Percentiles rank a stretch among this genome's conserved stretches.
These are phyloP conservation scores for Flueggea neowawraea DNA, from an alignment of 441 rosid species.

Conservation along the genomic window DNA sequence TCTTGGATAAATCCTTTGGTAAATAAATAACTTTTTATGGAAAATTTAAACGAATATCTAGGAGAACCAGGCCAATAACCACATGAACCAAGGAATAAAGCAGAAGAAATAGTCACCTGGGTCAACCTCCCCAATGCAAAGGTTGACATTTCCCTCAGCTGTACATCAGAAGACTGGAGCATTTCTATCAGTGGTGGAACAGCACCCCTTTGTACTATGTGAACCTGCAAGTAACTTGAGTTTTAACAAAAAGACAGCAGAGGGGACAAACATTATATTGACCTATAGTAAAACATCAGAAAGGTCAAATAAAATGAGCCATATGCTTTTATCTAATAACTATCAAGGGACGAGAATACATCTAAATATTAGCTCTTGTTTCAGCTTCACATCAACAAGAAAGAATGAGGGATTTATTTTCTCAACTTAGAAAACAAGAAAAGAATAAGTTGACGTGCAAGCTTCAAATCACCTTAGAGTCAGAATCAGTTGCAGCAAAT, in stretches of 20 bases:
- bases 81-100: background rate
- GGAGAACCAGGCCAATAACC: background rate
- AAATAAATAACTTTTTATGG: background rate
- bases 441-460: slow-evolving; percentile 6
- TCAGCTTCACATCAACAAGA: background rate
- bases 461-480: slow-evolving; percentile 73
- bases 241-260: slow-evolving; percentile 5
- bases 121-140: slow-evolving; percentile 99
- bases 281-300: slow-evolving; percentile 5
- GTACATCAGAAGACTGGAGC: slow-evolving; percentile 89
- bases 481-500: slow-evolving; percentile 98
- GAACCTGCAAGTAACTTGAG: slow-evolving; percentile 54
- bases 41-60: background rate
- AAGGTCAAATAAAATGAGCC: background rate
- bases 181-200: slow-evolving; percentile 91
- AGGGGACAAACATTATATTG: background rate
- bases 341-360: too few relatives aligned
- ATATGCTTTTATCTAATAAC: too few relatives aligned
- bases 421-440: slow-evolving; percentile 1
- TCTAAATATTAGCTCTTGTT: background rate
- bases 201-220: slow-evolving; percentile 98
- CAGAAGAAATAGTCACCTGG: slow-evolving; percentile 53
- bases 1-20: background rate
- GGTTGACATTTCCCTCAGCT: slow-evolving; percentile 98
- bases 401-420: slow-evolving; percentile 1